Evolutionary conservation across 2,329 filamentous ascomycete species (phyloP), one percentile per base, ranked within the genome.

Genomic region (Cladosporium velox): DNA sequence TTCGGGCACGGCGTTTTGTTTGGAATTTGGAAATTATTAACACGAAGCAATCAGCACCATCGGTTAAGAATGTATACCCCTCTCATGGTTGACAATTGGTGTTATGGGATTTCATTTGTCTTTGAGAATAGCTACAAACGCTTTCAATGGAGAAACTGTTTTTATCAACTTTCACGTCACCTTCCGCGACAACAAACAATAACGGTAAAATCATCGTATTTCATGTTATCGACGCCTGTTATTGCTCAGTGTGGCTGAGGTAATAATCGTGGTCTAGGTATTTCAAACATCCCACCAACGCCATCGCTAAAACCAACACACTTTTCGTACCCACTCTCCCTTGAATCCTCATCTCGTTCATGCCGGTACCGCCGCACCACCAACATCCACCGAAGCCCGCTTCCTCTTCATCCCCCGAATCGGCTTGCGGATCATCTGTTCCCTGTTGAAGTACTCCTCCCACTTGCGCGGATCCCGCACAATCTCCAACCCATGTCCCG

Each of bases 391-490:
- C 24, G 55, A 49, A 35, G 54, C 41, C 10, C 63, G n/a, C 15
- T 65, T 65, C 30, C 57, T 65, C 54, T 59, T 65, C 51, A 57
- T 44, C 14, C 63, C 63, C 30, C 57, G 55, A 11, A 51, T 51
- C 2, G 54, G 54, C 24, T 54, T 59, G 6, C 63, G 54, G 7
- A 59, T 41, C 54, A 52, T 59, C n/a, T 65, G 63, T 8, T 65
- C 63, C n/a, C 47, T n/a, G 28, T 59, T 65, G 34, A 65, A 65
- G 24, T 65, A 65, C 57, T 65, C 63, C n/a, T 65, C 63, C 63
- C 63, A 65, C 18, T 59, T 54, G 10, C 63, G 34, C 21, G 55
- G 44, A n/a, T 65, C 57, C 10, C 54, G 28, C 38, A 65, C 57
- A 21, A 65, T 38, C 14, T 59, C 63, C 63, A 59, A 7, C 21